These are phyloP conservation scores for Aegilops umbellulata DNA, from an alignment of 176 grass and related monocot genomes.

Conservation along the genomic window DNA sequence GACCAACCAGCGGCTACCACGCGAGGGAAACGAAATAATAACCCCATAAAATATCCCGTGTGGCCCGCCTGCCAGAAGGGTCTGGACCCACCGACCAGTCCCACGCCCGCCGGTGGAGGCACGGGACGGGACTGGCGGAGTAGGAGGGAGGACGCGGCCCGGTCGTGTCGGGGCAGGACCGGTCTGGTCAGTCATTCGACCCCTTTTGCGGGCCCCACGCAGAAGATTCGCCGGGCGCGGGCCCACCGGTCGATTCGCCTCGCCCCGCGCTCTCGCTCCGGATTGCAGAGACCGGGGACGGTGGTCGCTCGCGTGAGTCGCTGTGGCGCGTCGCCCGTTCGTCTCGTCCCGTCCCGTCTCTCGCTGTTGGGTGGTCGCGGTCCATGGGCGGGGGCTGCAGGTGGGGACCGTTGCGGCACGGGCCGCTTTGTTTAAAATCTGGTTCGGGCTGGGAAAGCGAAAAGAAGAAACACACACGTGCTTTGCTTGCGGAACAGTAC, in stretches of 20 bases:
- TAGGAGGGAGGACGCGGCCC: not conserved
- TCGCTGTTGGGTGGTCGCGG: not conserved
- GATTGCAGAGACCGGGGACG: not conserved
- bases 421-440: not conserved
- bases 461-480: not conserved
- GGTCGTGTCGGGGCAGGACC: not conserved
- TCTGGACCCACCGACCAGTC: not conserved
- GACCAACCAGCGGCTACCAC: not conserved
- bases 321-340: not conserved
- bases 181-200: not conserved
- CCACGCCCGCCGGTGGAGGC: not conserved
- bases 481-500: not conserved
- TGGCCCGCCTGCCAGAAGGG: not conserved
- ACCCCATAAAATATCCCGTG: not conserved
- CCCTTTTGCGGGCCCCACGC: not conserved
- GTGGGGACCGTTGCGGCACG: not conserved
- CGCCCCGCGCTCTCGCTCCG: not conserved
- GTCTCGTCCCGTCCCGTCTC: not conserved
- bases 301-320: not conserved
- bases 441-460: not conserved
- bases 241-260: slow-evolving; percentile 27
- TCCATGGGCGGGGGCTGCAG: not conserved
- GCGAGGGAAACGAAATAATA: not conserved
- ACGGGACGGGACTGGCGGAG: too few species aligned
- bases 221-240: slow-evolving; percentile 32